Conservation (phyloP, 768 basidiomycete genomes). For the Boletus speciosus region DNA sequence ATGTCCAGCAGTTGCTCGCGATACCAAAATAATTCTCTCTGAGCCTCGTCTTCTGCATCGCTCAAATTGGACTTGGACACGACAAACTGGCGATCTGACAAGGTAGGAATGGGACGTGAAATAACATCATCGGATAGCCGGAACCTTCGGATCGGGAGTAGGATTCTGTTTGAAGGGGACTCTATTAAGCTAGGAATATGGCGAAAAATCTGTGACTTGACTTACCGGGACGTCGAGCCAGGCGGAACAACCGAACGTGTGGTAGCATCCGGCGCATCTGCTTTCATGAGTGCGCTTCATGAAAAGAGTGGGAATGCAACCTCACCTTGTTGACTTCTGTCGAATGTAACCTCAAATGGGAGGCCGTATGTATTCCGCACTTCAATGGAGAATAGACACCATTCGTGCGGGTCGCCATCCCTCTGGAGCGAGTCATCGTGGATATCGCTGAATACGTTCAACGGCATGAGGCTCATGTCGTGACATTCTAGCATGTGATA, state of each 20-base stretch:
- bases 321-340: conserved; percentile 61
- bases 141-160: conserved; percentile 72
- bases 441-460: conserved; percentile 31
- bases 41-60: conserved; percentile 52
- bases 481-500: conserved; percentile 92
- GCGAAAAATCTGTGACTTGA: neutral
- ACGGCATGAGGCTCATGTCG: conserved; percentile 75
- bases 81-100: conserved; percentile 89
- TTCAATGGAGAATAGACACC: conserved; percentile 87
- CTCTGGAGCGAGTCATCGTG: conserved; percentile 31
- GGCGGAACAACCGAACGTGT: conserved; percentile 72
- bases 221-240: conserved; percentile 79
- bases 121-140: conserved; percentile 53
- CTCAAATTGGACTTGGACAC: conserved; percentile 71
- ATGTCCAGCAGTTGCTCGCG: conserved; percentile 78
- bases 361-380: conserved; percentile 90
- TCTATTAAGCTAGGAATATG: conserved; percentile 4
- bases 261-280: conserved; percentile 41
- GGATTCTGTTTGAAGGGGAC: conserved; percentile 40
- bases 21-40: conserved; percentile 93
- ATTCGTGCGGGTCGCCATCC: conserved; percentile 52
- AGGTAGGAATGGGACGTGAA: conserved; percentile 72
- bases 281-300: conserved; percentile 1
- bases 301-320: neutral
- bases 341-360: conserved; percentile 86